Evolutionary conservation across 1,284 basidiomycete genomes (phyloP).

Genomic region (Sporisorium iseilematis-ciliati): DNA sequence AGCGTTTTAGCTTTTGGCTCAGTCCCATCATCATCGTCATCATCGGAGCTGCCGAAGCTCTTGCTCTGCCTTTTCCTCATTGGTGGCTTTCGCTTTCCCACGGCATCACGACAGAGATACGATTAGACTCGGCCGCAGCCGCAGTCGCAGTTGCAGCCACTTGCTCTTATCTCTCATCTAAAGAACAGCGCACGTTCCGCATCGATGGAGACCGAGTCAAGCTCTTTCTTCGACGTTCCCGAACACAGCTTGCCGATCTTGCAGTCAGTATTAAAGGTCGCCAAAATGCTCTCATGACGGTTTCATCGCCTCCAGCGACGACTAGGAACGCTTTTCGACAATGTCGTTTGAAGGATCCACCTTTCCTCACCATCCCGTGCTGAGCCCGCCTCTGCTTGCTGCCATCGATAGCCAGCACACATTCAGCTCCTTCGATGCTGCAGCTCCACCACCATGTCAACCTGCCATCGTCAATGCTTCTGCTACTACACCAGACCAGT

Average conservation of each 20-base stretch:
- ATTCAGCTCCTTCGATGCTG: constrained; percentile 25
- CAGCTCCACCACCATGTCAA: constrained; percentile 6
- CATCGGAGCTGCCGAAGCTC: constrained; percentile 11
- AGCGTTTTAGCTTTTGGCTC: not conserved
- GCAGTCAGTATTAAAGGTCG: not conserved
- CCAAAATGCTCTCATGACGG: constrained; percentile 25
- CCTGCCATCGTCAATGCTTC: constrained; percentile 1
- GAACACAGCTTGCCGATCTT: not conserved
- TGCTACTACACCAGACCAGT: constrained; percentile 1
- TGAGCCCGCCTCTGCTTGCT: constrained; percentile 44
- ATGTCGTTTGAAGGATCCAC: constrained; percentile 39
- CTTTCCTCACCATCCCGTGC: constrained; percentile 32
- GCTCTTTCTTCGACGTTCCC: not conserved
- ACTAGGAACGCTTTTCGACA: constrained; percentile 14
- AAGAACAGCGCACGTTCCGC: not conserved
- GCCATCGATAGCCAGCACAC: constrained; percentile 43
- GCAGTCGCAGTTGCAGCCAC: not conserved
- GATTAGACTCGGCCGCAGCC: not conserved
- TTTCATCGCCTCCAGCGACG: not conserved
- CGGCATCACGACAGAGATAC: not conserved
- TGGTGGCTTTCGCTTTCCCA: constrained; percentile 1
- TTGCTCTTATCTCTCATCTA: not conserved
- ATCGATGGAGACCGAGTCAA: not conserved
- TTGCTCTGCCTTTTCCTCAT: constrained; percentile 7
- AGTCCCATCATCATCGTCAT: not conserved